phyloP scores from a whole-genome alignment of 345 rosid genomes.

The Chamaenerion angustifolium region DNA sequence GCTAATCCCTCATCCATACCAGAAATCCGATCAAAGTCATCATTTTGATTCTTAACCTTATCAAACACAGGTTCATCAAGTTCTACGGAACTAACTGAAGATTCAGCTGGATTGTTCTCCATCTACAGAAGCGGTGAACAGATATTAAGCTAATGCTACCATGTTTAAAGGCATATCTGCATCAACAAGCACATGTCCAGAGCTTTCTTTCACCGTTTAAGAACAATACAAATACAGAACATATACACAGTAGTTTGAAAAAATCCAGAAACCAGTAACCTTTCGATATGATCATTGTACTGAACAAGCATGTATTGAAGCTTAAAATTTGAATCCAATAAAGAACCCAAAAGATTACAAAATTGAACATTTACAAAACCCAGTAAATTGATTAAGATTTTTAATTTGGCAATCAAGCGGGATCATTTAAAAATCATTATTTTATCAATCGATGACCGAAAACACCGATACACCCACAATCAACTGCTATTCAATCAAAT shows the following conservation, averaged over 20 bases:
- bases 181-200: not conserved
- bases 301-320: too few species aligned
- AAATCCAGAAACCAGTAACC: too few species aligned
- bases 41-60: slow-evolving; percentile 14
- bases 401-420: too few species aligned
- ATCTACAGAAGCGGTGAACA: slow-evolving; percentile 16
- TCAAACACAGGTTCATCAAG: slow-evolving; percentile 11
- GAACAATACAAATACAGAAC: not conserved
- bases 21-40: slow-evolving; percentile 14
- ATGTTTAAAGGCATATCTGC: not conserved
- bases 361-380: too few species aligned
- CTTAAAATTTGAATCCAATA: too few species aligned
- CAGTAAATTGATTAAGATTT: too few species aligned
- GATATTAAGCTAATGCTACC: not conserved
- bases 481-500: not conserved
- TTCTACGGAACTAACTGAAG: slow-evolving; percentile 17
- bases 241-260: too few species aligned
- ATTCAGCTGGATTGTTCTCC: slow-evolving; percentile 25
- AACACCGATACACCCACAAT: too few species aligned
- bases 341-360: too few species aligned
- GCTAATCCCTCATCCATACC: slow-evolving; percentile 15
- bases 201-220: not conserved
- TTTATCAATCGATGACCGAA: too few species aligned
- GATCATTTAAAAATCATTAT: too few species aligned
- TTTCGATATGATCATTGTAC: too few species aligned